Percentiles rank a stretch among this genome's conserved stretches.
Evolutionary conservation across 2,329 filamentous ascomycete genomes (phyloP).

Genomic region (Aspergillus sp.): DNA sequence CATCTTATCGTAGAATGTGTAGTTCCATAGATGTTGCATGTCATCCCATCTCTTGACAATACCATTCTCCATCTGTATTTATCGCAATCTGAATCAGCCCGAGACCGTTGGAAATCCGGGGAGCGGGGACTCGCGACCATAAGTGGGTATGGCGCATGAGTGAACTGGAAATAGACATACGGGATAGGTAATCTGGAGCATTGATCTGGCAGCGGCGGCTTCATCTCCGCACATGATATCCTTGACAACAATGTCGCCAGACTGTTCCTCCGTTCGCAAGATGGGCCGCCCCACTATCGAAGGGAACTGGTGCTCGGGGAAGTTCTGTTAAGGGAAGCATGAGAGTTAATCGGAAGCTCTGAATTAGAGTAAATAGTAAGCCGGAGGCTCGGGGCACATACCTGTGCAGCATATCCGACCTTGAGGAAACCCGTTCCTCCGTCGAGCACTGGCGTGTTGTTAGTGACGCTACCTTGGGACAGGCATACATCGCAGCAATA

Average conservation of each 20-base stretch:
- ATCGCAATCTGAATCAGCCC: not conserved
- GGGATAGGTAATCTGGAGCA: constrained; percentile 98
- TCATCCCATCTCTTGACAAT: constrained; percentile 99
- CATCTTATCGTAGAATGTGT: constrained; percentile 97
- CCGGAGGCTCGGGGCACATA: constrained; percentile 37
- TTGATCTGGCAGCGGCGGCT: constrained; percentile 88
- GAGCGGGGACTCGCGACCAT: constrained; percentile 6
- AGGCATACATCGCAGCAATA: constrained; percentile 8
- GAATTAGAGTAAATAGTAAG: not conserved
- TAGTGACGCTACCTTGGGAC: constrained; percentile 21
- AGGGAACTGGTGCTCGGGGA: constrained; percentile 97
- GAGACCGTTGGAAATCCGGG: constrained; percentile 6
- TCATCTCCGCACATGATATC: constrained; percentile 99
- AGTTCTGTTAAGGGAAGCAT: constrained; percentile 65
- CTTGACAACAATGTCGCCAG: constrained; percentile 75
- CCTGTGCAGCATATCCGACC: constrained; percentile 94
- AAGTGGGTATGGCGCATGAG: not conserved
- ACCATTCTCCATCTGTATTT: constrained; percentile 87
- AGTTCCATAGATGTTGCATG: constrained; percentile 99
- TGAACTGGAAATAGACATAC: constrained; percentile 46
- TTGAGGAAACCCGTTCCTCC: constrained; percentile 99
- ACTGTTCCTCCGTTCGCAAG: constrained; percentile 88
- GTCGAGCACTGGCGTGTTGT: constrained; percentile 75
- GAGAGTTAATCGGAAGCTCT: constrained; percentile 2
- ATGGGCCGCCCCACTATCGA: constrained; percentile 98